Conservation (phyloP, 306 rosid species). For the Mucuna pruriens region DNA sequence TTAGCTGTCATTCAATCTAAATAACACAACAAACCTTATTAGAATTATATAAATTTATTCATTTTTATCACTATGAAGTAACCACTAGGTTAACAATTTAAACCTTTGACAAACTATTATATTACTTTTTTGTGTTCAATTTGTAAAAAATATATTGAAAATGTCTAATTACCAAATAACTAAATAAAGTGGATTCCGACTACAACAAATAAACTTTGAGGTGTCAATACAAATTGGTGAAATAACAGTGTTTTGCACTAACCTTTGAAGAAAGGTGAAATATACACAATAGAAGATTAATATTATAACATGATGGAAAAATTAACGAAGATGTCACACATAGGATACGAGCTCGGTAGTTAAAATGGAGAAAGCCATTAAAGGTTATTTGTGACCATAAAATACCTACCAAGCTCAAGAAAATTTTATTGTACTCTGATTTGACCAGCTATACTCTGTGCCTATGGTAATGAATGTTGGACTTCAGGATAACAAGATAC, state of each 20-base stretch:
- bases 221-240: background rate
- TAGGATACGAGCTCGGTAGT: background rate
- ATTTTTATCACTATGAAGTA: background rate
- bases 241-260: slow-evolving; percentile 22
- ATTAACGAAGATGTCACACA: background rate
- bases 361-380: background rate
- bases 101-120: background rate
- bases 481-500: background rate
- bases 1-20: slow-evolving; percentile 1
- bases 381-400: background rate
- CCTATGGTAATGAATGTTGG: background rate
- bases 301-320: background rate
- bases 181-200: background rate
- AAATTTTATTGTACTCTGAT: background rate
- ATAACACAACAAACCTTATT: background rate
- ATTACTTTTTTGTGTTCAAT: background rate
- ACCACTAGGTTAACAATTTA: slow-evolving; percentile 4
- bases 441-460: background rate
- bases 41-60: background rate
- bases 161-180: background rate
- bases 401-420: background rate
- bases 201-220: slow-evolving; percentile 25
- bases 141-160: background rate
- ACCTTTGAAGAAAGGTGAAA: slow-evolving; percentile 1
- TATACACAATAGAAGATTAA: background rate